phyloP scores from a whole-genome alignment of 345 rosid genomes.

The Moricandia moricandioides region DNA sequence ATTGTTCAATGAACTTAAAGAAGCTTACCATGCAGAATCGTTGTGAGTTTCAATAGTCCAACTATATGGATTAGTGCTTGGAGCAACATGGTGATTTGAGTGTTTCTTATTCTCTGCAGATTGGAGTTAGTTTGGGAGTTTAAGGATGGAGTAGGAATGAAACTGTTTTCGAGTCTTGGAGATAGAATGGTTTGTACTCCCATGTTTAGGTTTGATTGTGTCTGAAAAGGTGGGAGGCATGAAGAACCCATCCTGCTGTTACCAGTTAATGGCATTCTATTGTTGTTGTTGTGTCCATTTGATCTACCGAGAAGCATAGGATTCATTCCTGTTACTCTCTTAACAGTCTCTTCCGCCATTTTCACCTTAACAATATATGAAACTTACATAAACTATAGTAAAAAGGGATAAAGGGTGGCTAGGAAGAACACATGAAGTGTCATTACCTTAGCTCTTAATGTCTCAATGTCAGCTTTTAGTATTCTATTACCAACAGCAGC shows the following conservation, averaged over 20 bases:
- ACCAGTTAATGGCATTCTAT: constrained; percentile 41
- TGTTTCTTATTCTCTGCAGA: constrained; percentile 20
- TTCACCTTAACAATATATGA: constrained; percentile 55
- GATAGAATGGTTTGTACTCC: constrained; percentile 5
- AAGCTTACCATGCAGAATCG: constrained; percentile 33
- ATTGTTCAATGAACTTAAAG: too few relatives aligned
- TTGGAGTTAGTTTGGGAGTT: constrained; percentile 23
- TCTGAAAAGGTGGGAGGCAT: constrained; percentile 30
- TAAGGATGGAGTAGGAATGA: constrained; percentile 22
- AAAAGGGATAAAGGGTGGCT: not conserved
- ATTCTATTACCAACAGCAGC: constrained; percentile 86
- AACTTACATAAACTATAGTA: not conserved
- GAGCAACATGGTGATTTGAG: constrained; percentile 22
- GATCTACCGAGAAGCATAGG: constrained; percentile 64
- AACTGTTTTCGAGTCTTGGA: constrained; percentile 28
- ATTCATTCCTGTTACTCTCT: constrained; percentile 78
- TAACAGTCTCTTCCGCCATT: constrained; percentile 98
- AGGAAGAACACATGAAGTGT: not conserved
- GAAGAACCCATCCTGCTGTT: constrained; percentile 27
- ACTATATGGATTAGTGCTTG: constrained; percentile 7
- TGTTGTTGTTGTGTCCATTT: constrained; percentile 35
- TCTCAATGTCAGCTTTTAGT: constrained; percentile 93
- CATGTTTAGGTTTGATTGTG: constrained; percentile 32
- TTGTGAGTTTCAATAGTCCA: constrained; percentile 32
- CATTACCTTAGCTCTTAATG: constrained; percentile 79